Conservation (phyloP, 352 stramenopile species). For the Pythium dissotocum region DNA sequence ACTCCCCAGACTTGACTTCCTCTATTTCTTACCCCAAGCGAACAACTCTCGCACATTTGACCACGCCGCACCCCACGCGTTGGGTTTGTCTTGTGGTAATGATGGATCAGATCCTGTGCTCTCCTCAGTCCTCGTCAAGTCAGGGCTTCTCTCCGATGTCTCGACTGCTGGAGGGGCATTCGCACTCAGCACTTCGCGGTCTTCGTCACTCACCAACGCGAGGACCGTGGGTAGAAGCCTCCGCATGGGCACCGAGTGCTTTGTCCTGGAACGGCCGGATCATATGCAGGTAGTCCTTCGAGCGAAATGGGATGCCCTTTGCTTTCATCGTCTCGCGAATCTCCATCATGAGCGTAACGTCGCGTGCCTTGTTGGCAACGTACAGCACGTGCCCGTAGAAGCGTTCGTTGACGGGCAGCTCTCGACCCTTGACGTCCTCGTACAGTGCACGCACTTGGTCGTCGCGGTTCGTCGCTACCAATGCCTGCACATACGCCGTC, state of each 20-base stretch:
- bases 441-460: not conserved
- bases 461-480: not conserved
- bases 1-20: no score
- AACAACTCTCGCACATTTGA: no score
- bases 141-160: no score
- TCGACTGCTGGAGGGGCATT: not conserved
- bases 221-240: not conserved
- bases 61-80: no score
- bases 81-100: no score
- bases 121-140: no score
- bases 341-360: not conserved
- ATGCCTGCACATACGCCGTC: not conserved
- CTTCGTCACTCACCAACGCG: not conserved
- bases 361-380: not conserved
- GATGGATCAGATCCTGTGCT: no score
- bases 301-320: not conserved
- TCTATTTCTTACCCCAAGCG: no score
- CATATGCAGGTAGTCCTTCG: not conserved
- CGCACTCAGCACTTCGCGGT: not conserved
- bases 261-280: not conserved
- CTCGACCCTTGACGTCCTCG: not conserved
- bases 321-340: not conserved
- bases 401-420: not conserved
- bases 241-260: not conserved
- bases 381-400: not conserved